Percentiles rank a stretch among this genome's conserved stretches.
phyloP scores from a whole-genome alignment of 2,329 filamentous ascomycete species.

The Ceratocystis ficicola region DNA sequence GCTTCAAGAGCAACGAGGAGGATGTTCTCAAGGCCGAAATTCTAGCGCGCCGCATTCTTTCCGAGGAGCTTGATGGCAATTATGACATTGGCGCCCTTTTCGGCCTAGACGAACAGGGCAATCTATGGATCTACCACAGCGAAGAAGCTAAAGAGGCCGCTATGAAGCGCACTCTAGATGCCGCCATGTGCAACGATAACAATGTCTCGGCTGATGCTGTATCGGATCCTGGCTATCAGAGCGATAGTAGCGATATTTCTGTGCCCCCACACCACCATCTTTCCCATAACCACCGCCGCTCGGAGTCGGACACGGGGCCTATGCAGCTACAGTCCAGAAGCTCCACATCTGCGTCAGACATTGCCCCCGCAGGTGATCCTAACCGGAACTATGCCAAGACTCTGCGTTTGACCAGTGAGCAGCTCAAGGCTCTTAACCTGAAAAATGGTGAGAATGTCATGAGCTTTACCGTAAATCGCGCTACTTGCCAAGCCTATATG shows the following conservation, averaged over 20 bases:
- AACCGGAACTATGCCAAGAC: constrained; percentile 94
- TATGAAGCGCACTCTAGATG: constrained; percentile 50
- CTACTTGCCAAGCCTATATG: constrained; percentile 84
- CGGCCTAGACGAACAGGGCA: constrained; percentile 87
- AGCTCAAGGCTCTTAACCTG: constrained; percentile 73
- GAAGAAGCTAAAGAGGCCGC: constrained; percentile 90
- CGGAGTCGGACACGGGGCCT: constrained; percentile 54
- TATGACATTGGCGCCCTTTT: constrained; percentile 95
- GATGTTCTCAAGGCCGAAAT: constrained; percentile 85
- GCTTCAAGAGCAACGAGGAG: constrained; percentile 88
- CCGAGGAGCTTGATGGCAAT: constrained; percentile 84
- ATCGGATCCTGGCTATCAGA: constrained; percentile 91
- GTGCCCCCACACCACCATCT: constrained; percentile 13
- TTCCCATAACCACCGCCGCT: constrained; percentile 41
- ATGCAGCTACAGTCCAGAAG: constrained; percentile 34
- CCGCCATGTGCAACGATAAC: constrained; percentile 35
- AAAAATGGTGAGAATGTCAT: constrained; percentile 81
- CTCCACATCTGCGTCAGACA: constrained; percentile 48
- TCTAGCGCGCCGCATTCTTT: constrained; percentile 81
- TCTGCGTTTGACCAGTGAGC: constrained; percentile 83
- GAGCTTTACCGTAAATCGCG: constrained; percentile 92
- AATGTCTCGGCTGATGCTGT: constrained; percentile 62
- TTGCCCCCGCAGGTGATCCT: constrained; percentile 52
- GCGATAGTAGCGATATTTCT: constrained; percentile 58
- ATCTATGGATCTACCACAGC: constrained; percentile 98